Percentiles rank a stretch among this genome's conserved stretches.
phyloP scores from a whole-genome alignment of 345 rosid genomes.

The Alliaria petiolata region DNA sequence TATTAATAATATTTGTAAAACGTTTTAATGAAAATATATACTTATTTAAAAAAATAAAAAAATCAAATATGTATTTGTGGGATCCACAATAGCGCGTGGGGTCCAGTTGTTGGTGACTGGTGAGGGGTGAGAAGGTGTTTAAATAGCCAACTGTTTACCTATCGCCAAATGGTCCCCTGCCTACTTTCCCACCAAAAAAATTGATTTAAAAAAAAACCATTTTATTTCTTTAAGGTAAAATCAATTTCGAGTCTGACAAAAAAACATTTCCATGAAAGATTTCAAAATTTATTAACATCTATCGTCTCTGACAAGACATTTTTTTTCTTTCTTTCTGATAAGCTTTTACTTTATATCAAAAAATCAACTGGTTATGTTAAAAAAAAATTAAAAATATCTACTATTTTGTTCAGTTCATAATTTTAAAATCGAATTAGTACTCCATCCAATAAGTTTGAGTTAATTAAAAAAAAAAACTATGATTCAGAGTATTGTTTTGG shows the following conservation, averaged over 20 bases:
- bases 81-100: constrained; percentile 25
- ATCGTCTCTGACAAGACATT: neutral
- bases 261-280: constrained; percentile 18
- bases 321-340: neutral
- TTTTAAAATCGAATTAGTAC: neutral
- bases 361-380: neutral
- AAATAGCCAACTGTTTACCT: constrained; percentile 45
- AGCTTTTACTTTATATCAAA: neutral
- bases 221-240: constrained; percentile 21
- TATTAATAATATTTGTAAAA: neutral
- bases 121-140: constrained; percentile 15
- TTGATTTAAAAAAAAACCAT: neutral
- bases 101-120: constrained; percentile 29
- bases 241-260: constrained; percentile 22
- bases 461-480: neutral
- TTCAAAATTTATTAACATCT: neutral
- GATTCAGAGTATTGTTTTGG: too few species aligned
- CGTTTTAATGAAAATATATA: neutral
- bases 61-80: neutral
- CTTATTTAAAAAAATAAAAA: neutral
- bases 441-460: neutral
- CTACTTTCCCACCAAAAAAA: constrained; percentile 12
- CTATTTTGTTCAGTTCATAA: neutral
- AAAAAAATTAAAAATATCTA: neutral
- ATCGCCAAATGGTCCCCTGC: constrained; percentile 52